Evolutionary conservation across 805 yeast genomes (phyloP).

Genomic region (Kluyveromyces dobzhanskii): DNA sequence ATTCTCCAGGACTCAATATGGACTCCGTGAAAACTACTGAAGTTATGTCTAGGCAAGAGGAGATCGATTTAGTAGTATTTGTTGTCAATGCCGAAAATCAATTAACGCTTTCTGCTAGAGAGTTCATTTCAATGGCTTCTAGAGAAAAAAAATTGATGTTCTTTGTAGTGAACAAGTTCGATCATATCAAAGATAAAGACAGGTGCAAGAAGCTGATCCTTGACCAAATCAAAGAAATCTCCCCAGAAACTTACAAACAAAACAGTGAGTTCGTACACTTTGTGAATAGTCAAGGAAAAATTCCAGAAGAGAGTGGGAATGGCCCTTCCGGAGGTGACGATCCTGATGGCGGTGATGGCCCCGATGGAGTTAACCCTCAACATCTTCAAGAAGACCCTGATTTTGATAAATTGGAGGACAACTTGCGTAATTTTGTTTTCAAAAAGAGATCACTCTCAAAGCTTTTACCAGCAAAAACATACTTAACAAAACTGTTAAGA

Average conservation of each 20-base stretch:
- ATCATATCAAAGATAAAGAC: constrained; percentile 71
- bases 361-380: constrained; percentile 23
- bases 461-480: constrained; percentile 88
- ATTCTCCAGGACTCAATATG: constrained; percentile 94
- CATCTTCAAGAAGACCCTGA: constrained; percentile 42
- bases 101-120: constrained; percentile 88
- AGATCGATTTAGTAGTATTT: constrained; percentile 90
- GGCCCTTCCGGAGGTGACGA: constrained; percentile 29
- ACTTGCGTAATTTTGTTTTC: constrained; percentile 74
- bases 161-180: constrained; percentile 90
- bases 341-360: constrained; percentile 27
- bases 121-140: constrained; percentile 84
- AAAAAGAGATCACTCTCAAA: constrained; percentile 87
- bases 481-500: constrained; percentile 53
- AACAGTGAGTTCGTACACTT: constrained; percentile 91
- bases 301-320: constrained; percentile 31
- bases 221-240: constrained; percentile 74
- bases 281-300: constrained; percentile 55
- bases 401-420: constrained; percentile 77
- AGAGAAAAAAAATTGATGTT: constrained; percentile 86
- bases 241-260: constrained; percentile 88
- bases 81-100: constrained; percentile 96
- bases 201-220: constrained; percentile 70
- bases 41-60: constrained; percentile 92
- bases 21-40: constrained; percentile 93